Percentiles rank a stretch among this genome's conserved stretches.
phyloP scores from a whole-genome alignment of 306 rosid genomes.

The Medicago lupulina region DNA sequence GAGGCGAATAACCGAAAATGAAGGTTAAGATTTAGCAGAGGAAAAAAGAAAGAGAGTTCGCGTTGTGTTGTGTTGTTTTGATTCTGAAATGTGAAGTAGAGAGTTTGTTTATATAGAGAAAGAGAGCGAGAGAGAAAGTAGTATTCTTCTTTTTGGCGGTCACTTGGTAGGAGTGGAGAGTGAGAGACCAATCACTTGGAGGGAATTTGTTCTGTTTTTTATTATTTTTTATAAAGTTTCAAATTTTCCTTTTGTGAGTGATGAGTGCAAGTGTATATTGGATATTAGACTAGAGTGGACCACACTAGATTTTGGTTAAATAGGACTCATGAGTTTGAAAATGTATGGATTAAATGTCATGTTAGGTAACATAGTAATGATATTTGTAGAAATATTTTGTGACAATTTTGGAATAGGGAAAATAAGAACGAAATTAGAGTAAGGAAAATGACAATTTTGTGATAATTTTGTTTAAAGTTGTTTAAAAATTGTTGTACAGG shows the following conservation, averaged over 20 bases:
- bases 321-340: not conserved
- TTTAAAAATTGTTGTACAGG: too few relatives aligned
- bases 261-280: not conserved
- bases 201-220: constrained; percentile 65
- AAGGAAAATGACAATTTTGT: too few relatives aligned
- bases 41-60: not conserved
- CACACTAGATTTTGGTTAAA: not conserved
- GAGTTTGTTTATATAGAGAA: not conserved
- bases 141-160: constrained; percentile 56
- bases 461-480: too few relatives aligned
- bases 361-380: not conserved
- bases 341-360: not conserved
- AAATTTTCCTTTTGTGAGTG: not conserved
- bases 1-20: not conserved
- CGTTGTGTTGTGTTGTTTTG: not conserved
- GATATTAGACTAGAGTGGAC: not conserved
- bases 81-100: constrained; percentile 12
- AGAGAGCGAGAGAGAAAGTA: constrained; percentile 16
- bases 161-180: constrained; percentile 10
- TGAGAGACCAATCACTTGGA: constrained; percentile 71
- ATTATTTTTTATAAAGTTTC: not conserved
- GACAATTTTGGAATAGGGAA: too few relatives aligned
- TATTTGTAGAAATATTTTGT: too few relatives aligned
- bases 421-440: too few relatives aligned
- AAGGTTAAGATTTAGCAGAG: not conserved